These are phyloP conservation scores for Kandelia obovata DNA, from an alignment of 345 rosid genomes.

Conservation along the genomic window DNA sequence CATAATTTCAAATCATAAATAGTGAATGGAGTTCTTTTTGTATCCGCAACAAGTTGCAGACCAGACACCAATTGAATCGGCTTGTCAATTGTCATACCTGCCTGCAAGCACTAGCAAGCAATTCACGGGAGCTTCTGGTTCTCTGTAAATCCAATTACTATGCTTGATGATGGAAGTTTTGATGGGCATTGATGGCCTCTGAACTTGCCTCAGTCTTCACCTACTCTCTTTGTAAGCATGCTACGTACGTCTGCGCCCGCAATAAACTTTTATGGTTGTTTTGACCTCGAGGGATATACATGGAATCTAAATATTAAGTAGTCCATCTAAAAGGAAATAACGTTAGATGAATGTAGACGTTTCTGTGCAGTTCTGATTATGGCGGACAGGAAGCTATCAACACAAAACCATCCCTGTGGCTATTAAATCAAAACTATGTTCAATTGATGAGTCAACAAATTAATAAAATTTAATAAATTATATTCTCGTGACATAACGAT, in stretches of 20 bases:
- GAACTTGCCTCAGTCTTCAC: neutral
- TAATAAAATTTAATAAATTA: too few relatives aligned
- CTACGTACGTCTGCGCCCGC: neutral
- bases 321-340: neutral
- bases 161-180: too few relatives aligned
- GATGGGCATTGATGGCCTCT: neutral
- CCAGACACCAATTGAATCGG: neutral
- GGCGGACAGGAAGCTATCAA: too few relatives aligned
- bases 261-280: slow-evolving; percentile 11
- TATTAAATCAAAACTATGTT: too few relatives aligned
- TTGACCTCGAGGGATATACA: neutral
- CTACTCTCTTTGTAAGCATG: neutral
- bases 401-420: too few relatives aligned
- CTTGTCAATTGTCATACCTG: neutral
- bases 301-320: neutral
- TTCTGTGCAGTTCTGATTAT: too few relatives aligned
- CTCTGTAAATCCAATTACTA: neutral
- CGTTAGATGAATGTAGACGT: too few relatives aligned
- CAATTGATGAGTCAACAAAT: too few relatives aligned
- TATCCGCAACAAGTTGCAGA: neutral
- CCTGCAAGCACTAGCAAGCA: neutral
- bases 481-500: too few relatives aligned
- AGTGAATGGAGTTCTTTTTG: neutral
- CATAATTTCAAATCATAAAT: neutral
- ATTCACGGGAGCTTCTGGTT: neutral